Evolutionary conservation across 306 rosid genomes (phyloP), one percentile per base, ranked within the genome.

Genomic region (Cucurbita ficifolia): DNA sequence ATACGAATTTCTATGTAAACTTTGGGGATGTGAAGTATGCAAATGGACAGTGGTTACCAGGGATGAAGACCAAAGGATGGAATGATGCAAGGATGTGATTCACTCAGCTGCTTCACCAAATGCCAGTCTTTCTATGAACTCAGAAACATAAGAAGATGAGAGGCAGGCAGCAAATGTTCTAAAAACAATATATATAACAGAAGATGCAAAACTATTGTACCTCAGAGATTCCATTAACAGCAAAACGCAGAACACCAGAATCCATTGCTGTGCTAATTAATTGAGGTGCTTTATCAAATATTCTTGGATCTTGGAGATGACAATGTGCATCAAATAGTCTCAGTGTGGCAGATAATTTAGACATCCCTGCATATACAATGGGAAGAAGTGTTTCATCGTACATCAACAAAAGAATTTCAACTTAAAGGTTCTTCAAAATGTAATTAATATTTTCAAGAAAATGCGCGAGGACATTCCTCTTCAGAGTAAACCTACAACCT

Each of bases 21-120:
- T 50, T 1, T 21, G 56, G 6, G 45, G 7, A 42, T 5, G 42
- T 5, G 42, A 5, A 5, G 24, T 73, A 10, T 40, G 69, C 13
- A 18, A 39, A 62, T 21, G 40, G n/a, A 58, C 29, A 38, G 22
- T 53, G 17, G 29, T 48, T 49, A 90, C 98, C 97, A 89, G 1
- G 98, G 96, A 75, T 94, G 95, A 68, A 94, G 86, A 8, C 97
- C 98, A 33, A 89, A 89, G 84, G 82, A 84, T 54, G 98, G 98
- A 61, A 90, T 60, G 58, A 90, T 74, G 49, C 76, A 85, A 80
- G 90, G 89, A 54, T 81, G 46, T 0, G 0, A 45, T 76, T 86
- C 78, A 6, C 88, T 70, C 87, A 94, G 75, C 70, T 90, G 83
- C 76, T 90, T 85, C 10, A 94, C 98, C 79, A 84, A 73, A 69